Evolutionary conservation across 352 stramenopile genomes (phyloP).

Genomic region (Phytophthora fragariae): DNA sequence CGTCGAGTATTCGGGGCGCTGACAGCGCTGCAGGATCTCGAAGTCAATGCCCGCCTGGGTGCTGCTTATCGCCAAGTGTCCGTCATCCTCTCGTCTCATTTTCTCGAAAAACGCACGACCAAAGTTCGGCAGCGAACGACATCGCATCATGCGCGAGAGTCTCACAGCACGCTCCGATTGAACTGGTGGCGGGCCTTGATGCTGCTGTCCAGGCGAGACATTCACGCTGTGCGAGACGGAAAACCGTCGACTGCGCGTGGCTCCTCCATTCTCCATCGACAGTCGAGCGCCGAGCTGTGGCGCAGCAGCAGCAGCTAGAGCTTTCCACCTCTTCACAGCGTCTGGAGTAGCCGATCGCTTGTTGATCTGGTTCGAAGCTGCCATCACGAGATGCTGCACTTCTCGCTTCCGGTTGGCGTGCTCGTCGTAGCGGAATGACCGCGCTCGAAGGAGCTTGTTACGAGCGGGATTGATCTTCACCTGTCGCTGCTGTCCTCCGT

Average conservation of each 20-base stretch:
- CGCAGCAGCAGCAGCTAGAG: conserved; percentile 15
- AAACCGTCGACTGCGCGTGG: conserved; percentile 6
- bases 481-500: conserved; percentile 7
- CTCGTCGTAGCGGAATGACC: conserved; percentile 27
- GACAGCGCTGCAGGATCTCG: conserved; percentile 61
- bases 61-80: neutral
- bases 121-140: conserved; percentile 60
- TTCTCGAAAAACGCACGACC: conserved; percentile 48
- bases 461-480: conserved; percentile 26
- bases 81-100: conserved; percentile 15
- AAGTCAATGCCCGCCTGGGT: conserved; percentile 49
- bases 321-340: conserved; percentile 24
- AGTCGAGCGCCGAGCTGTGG: conserved; percentile 21
- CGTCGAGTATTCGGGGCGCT: conserved; percentile 52
- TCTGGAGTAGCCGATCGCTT: conserved; percentile 3
- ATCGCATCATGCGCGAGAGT: conserved; percentile 47
- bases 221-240: neutral
- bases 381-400: neutral
- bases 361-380: neutral
- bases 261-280: conserved; percentile 5
- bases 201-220: neutral
- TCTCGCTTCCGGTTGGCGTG: neutral
- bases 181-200: neutral
- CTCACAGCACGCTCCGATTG: conserved; percentile 15
- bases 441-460: conserved; percentile 19